Conservation (phyloP, 1,284 basidiomycete species). For the Inonotus hispidus region DNA sequence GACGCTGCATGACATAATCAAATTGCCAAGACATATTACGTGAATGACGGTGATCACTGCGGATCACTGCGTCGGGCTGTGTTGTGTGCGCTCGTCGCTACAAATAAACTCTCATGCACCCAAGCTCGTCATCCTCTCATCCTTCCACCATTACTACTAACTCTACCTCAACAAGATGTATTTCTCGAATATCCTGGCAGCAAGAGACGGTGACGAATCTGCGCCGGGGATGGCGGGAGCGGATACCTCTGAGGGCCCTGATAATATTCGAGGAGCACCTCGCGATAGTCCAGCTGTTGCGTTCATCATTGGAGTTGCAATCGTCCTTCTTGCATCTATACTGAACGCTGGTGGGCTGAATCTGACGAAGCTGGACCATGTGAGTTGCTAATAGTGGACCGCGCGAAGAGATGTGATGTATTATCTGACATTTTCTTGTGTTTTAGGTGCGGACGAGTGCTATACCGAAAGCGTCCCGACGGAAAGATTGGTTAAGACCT, state of each 20-base stretch:
- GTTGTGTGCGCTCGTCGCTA: background rate
- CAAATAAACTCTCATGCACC: background rate
- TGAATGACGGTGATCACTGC: background rate
- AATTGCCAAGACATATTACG: too few relatives aligned
- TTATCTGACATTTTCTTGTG: slow-evolving; percentile 6
- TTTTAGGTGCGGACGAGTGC: slow-evolving; percentile 60
- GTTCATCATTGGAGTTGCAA: slow-evolving; percentile 77
- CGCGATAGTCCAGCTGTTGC: slow-evolving; percentile 57
- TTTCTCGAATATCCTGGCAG: background rate
- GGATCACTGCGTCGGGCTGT: background rate
- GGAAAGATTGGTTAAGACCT: slow-evolving; percentile 69
- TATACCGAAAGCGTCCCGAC: slow-evolving; percentile 63
- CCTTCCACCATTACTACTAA: background rate
- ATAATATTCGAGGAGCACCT: slow-evolving; percentile 26
- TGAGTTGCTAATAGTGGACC: slow-evolving; percentile 28
- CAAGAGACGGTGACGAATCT: background rate
- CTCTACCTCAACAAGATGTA: background rate
- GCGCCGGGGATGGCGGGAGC: background rate
- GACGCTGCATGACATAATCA: background rate
- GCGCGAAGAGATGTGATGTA: too few relatives aligned
- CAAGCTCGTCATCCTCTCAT: background rate
- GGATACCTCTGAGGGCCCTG: slow-evolving; percentile 6
- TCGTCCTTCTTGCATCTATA: slow-evolving; percentile 72
- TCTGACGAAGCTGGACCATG: slow-evolving; percentile 80
- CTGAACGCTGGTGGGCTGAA: slow-evolving; percentile 84